Percentiles rank a stretch among this genome's conserved stretches.
Evolutionary conservation across 768 basidiomycete species (phyloP).

Genomic region (Leccinum rimulosum): DNA sequence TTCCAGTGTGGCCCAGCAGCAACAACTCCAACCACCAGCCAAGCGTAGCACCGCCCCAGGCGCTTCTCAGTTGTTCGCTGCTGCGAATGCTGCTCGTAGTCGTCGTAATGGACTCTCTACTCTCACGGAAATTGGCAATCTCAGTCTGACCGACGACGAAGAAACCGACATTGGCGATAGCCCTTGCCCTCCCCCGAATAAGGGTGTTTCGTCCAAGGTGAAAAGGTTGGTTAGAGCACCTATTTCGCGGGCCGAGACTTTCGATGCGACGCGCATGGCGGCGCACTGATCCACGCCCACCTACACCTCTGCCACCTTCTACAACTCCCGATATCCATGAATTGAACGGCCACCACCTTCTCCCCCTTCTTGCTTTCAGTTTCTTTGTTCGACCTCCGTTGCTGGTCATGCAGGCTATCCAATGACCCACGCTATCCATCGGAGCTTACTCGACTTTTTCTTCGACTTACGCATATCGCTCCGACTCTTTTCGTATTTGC

Average conservation of each 20-base stretch:
- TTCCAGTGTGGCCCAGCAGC: constrained; percentile 35
- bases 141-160: constrained; percentile 66
- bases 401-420: constrained; percentile 12
- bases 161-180: constrained; percentile 81
- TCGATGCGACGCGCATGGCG: constrained; percentile 57
- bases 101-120: constrained; percentile 62
- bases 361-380: constrained; percentile 6
- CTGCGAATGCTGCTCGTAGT: constrained; percentile 63
- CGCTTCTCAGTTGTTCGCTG: constrained; percentile 59
- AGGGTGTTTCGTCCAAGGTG: constrained; percentile 50
- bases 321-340: constrained; percentile 3
- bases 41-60: constrained; percentile 72
- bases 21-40: constrained; percentile 39
- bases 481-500: constrained; percentile 13
- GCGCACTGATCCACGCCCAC: constrained; percentile 33
- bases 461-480: constrained; percentile 10
- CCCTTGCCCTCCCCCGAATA: constrained; percentile 81
- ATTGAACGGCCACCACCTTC: neutral
- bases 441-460: constrained; percentile 2
- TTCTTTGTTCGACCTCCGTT: constrained; percentile 3
- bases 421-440: neutral
- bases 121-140: constrained; percentile 65
- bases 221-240: constrained; percentile 53
- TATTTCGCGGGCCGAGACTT: constrained; percentile 65
- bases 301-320: neutral